phyloP scores from a whole-genome alignment of 345 rosid genomes.

The Balakata baccata region DNA sequence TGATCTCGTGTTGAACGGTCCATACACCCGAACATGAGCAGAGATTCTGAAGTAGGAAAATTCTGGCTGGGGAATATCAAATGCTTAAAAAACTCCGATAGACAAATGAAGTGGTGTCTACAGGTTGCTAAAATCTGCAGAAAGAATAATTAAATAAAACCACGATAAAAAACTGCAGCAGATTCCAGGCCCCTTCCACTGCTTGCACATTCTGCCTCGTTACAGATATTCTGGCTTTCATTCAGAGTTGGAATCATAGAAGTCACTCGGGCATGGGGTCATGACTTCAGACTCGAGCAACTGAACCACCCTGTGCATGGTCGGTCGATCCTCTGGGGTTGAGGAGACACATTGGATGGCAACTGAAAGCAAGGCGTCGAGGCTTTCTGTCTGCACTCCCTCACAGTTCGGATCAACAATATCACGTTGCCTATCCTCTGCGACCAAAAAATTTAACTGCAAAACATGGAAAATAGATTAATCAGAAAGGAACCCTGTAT shows the following conservation, averaged over 20 bases:
- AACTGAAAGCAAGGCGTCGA: conserved; percentile 75
- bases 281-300: conserved; percentile 90
- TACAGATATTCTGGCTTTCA: conserved; percentile 26
- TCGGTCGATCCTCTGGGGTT: conserved; percentile 80
- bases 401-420: conserved; percentile 70
- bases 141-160: conserved; percentile 41
- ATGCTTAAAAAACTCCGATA: conserved; percentile 9
- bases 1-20: conserved; percentile 10
- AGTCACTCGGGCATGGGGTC: conserved; percentile 99
- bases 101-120: conserved; percentile 19
- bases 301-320: conserved; percentile 95
- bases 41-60: conserved; percentile 13
- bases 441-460: conserved; percentile 80
- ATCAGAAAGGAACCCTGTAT: neutral
- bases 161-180: conserved; percentile 25
- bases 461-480: conserved; percentile 13
- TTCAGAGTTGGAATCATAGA: conserved; percentile 88
- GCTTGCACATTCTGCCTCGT: conserved; percentile 13
- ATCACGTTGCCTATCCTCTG: conserved; percentile 67
- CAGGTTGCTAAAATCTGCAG: conserved; percentile 28
- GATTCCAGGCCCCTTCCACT: conserved; percentile 22
- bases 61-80: conserved; percentile 10
- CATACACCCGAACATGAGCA: conserved; percentile 20
- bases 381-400: conserved; percentile 70
- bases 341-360: conserved; percentile 81